Conservation (phyloP, 2,329 filamentous ascomycete genomes). For the Dendryphion nanum region DNA sequence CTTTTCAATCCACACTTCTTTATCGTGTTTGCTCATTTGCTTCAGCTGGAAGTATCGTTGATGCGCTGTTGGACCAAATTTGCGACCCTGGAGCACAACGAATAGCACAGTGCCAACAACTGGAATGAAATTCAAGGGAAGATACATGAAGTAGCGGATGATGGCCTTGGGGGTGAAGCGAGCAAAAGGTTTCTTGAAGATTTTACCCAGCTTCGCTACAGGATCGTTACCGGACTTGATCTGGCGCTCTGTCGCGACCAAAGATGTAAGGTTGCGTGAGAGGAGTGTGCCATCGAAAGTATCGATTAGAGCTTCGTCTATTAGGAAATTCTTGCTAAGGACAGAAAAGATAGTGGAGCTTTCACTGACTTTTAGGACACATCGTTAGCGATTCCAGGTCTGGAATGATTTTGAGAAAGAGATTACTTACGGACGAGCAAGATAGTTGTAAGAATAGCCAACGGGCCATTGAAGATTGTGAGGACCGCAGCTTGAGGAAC, state of each 20-base stretch:
- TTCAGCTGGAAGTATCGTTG: slow-evolving; percentile 88
- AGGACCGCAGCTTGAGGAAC: slow-evolving; percentile 79
- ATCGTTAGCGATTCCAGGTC: neutral
- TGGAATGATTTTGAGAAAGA: neutral
- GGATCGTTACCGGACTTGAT: slow-evolving; percentile 58
- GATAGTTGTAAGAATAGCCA: slow-evolving; percentile 68
- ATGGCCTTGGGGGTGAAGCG: slow-evolving; percentile 59
- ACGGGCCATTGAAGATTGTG: slow-evolving; percentile 78
- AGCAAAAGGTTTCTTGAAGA: slow-evolving; percentile 55
- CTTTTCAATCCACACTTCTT: slow-evolving; percentile 66
- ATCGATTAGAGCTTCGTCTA: slow-evolving; percentile 80
- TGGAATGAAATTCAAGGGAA: slow-evolving; percentile 91
- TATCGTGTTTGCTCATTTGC: slow-evolving; percentile 67
- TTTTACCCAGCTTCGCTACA: slow-evolving; percentile 56
- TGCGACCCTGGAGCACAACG: slow-evolving; percentile 65
- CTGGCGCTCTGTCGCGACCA: slow-evolving; percentile 75
- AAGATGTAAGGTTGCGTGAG: slow-evolving; percentile 52
- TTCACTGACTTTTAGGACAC: slow-evolving; percentile 38
- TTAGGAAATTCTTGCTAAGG: slow-evolving; percentile 68
- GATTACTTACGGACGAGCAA: slow-evolving; percentile 52
- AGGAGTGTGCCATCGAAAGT: slow-evolving; percentile 77
- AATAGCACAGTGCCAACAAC: slow-evolving; percentile 82
- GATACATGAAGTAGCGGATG: slow-evolving; percentile 77
- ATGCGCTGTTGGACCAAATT: slow-evolving; percentile 55
- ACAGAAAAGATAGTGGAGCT: slow-evolving; percentile 51